Base-by-base conservation (phyloP, 179 eudicot genomes). In the Beta corolliflora region DNA sequence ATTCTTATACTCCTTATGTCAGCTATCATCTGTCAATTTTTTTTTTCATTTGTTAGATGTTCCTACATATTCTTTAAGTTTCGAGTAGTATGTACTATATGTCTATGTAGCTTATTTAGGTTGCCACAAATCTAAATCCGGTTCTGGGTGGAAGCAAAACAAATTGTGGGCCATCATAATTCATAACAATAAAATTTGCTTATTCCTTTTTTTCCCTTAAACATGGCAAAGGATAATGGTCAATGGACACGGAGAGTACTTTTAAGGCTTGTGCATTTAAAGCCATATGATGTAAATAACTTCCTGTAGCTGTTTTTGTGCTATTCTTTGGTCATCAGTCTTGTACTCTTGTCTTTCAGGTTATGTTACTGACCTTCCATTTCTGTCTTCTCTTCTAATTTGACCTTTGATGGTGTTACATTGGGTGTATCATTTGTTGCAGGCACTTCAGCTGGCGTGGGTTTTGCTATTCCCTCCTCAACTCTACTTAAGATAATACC, bases 361-460 rank as follows among this genome's bases (percentile, higher is more conserved):
- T 29, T 44, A 23, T 41, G 14, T 54, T 19, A 19, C 5, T 9
- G 45, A 21, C 19, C 31, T 0, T 45, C 36, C 16, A 18, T 14
- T 3, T 50, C 19, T 77, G 16, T 25, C 23, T 63, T 36, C 14
- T 21, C 50, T 21, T 63, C 46, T 66, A 21, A 31, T 59, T 25
- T 21, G 25, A 60, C 64, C 7, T 18, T 60, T n/a, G 7, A 18
- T n/a, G 8, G 25, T n/a, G 23, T 18, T 72, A 18, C 56, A 13
- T 23, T 31, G 10, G 55, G 77, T 52, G 41, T 63, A 23, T 72
- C 48, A 73, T 72, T 61, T 70, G 29, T 82, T 59, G 80, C 86
- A 96, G 99, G 99, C 59, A 92, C 99, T 71, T 96, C 99, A 36
- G 94, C 99, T 70, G 99, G 99, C 71, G 97, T 96, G 65, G 99